Base-by-base conservation (phyloP, 176 grass and related monocot genomes). In the Phoenix dactylifera region DNA sequence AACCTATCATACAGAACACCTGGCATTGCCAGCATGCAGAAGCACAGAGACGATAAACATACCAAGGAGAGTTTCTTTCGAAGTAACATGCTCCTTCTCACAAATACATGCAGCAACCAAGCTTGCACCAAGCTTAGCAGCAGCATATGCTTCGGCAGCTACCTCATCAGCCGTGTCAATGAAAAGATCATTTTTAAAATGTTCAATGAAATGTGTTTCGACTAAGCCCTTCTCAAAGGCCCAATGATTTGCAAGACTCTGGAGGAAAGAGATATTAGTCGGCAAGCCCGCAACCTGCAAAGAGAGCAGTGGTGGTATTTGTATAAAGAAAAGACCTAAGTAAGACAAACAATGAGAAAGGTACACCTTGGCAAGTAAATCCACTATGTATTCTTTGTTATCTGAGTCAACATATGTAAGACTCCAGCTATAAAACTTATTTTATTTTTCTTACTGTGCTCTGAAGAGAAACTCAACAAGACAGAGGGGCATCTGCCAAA, bases 251-350 rank as follows among this genome's bases (percentile, higher is more conserved):
- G 92, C 75, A 44, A 96, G 86, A 66, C 80, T 88, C 73, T 79
- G 77, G 24, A 96, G 75, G 74, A 96, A 96, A 80, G 55, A 70
- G 52, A 90, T 62, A 68, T 96, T 96, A 59, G 86, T 96, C 4
- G 92, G 87, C 71, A 96, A 82, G 52, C 92, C 92, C 62, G 92
- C 87, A 72, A 96, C 84, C 92, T 96, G 83, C 61, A 54, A 35
- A 44, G 9, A 44, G 10, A 44, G 35, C 10, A 44, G 35, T 12
- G 2, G 35, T 12, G 2, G 35, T 12, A 44, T 7, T 9, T 44
- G 35, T 44, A 14, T 44, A 44, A 44, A 44, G 35, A 44, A 44
- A 44, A 12, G 35, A 44, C 7, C 9, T 6, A 6, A 30, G 5
- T n/a, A 60, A 60, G 58, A 26, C 58, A 32, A 60, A 60, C 58